Percentiles rank a stretch among this genome's conserved stretches.
These are phyloP conservation scores for Cantharellus anzutake DNA, from an alignment of 768 basidiomycete genomes.

Conservation along the genomic window DNA sequence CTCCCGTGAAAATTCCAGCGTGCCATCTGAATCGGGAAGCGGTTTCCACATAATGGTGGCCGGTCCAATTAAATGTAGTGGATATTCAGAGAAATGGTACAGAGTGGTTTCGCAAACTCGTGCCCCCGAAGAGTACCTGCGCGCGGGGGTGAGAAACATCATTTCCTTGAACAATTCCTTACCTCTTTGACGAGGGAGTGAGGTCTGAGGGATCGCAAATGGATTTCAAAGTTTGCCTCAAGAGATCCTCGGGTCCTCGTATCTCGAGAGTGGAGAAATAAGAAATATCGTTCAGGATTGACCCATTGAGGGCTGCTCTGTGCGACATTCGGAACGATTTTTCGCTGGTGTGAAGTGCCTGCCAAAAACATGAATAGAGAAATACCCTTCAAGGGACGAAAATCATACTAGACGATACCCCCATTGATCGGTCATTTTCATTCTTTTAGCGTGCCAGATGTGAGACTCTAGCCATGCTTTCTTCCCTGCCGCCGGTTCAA, in stretches of 20 bases:
- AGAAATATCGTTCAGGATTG: conserved; percentile 79
- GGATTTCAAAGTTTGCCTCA: conserved; percentile 31
- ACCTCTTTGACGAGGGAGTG: conserved; percentile 39
- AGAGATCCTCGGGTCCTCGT: conserved; percentile 35
- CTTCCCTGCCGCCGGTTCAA: conserved; percentile 24
- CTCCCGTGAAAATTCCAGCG: background rate
- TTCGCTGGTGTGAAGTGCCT: conserved; percentile 78
- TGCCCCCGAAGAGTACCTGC: conserved; percentile 46
- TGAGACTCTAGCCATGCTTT: conserved; percentile 95
- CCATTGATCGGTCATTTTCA: conserved; percentile 89
- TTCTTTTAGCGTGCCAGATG: conserved; percentile 92
- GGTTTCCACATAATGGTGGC: conserved; percentile 58
- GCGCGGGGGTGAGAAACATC: background rate
- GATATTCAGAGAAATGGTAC: conserved; percentile 46
- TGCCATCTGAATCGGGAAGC: background rate
- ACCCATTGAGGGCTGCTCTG: conserved; percentile 67
- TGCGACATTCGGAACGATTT: conserved; percentile 86
- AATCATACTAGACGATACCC: conserved; percentile 59
- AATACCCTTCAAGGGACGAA: background rate
- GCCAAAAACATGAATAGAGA: background rate
- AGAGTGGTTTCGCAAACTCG: conserved; percentile 46
- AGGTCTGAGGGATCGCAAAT: conserved; percentile 48
- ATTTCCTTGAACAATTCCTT: background rate
- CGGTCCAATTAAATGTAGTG: conserved; percentile 51
- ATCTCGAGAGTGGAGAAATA: conserved; percentile 66